Base-by-base conservation (phyloP, 179 eudicot genomes). In the Nepenthes alata region DNA sequence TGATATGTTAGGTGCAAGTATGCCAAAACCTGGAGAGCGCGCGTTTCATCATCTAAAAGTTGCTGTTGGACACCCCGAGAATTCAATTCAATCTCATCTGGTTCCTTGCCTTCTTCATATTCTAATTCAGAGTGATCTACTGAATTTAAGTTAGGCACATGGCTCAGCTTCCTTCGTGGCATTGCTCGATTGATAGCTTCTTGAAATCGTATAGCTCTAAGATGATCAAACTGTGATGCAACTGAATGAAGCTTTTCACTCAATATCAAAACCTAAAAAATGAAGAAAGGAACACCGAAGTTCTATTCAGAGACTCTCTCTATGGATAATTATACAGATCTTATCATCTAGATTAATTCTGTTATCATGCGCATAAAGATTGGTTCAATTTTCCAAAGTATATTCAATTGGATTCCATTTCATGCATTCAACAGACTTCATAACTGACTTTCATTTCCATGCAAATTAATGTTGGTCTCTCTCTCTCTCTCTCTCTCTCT, bases 1-100 rank as follows among this genome's bases (percentile, higher is more conserved):
- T 49, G 11, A 25, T 25, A 25, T 25, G 25, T 25, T 25, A 25
- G 53, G 11, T 49, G 47, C 47, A 5, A 58, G 16, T 15, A 65
- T 53, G 47, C 5, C 65, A 58, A 5, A 38, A 93, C 98, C 97
- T 93, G 98, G 70, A 93, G 97, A 60, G 94, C 83, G 57, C 83
- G 93, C n/a, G 97, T 93, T 74, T 93, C 98, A 59, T 93, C 93
- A 67, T 93, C 97, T 70, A 85, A 65, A 68, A 87, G 82, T 65
- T 93, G 90, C 57, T 93, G 84, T 68, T 83, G 97, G 67, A 80
- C 72, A 70, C 82, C 80, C 60, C 80, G 74, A 59, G 97, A 81
- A 67, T 78, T 81, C 15, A 81, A 62, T 68, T 75, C 84, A 70
- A 72, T 66, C 69, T 74, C 90, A 67, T 65, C 70, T 69, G 75